These are phyloP conservation scores for Wickerhamomyces alni DNA, from an alignment of 805 yeast species.

Conservation along the genomic window DNA sequence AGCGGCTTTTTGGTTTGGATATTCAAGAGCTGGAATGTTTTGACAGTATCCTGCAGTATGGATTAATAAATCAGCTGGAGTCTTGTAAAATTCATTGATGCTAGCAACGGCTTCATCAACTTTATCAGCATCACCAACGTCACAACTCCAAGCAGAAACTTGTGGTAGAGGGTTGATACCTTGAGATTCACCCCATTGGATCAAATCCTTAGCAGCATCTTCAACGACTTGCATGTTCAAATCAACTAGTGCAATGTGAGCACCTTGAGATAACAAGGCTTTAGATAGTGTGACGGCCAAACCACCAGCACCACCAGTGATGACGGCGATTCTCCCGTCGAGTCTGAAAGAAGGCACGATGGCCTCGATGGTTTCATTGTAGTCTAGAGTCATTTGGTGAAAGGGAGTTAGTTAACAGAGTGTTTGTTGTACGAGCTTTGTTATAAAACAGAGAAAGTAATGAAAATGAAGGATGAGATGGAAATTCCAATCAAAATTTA, in stretches of 20 bases:
- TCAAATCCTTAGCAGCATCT: conserved; percentile 45
- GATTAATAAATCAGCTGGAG: conserved; percentile 57
- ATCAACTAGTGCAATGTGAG: conserved; percentile 69
- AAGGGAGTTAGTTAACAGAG: too few species aligned
- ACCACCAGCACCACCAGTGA: conserved; percentile 84
- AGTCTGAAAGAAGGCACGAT: conserved; percentile 56
- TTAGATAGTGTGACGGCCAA: conserved; percentile 58
- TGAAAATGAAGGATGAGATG: too few species aligned
- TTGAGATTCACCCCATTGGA: conserved; percentile 39
- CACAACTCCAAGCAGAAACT: conserved; percentile 64
- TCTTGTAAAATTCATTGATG: conserved; percentile 52
- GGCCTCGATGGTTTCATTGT: conserved; percentile 15
- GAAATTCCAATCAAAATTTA: too few species aligned
- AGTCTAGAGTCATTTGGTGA: conserved; percentile 16
- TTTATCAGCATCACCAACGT: conserved; percentile 57
- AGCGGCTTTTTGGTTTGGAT: conserved; percentile 67
- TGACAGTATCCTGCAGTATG: conserved; percentile 87
- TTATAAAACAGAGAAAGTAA: too few species aligned
- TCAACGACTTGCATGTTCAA: conserved; percentile 55
- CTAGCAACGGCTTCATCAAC: conserved; percentile 51
- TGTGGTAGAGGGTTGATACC: conserved; percentile 26
- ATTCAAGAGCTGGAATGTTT: conserved; percentile 71
- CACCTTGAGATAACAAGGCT: conserved; percentile 71
- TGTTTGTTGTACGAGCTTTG: too few species aligned
- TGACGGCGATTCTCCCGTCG: conserved; percentile 63